Base-by-base conservation (phyloP, 139 green algal species). In the Spirogloea muscicola region DNA sequence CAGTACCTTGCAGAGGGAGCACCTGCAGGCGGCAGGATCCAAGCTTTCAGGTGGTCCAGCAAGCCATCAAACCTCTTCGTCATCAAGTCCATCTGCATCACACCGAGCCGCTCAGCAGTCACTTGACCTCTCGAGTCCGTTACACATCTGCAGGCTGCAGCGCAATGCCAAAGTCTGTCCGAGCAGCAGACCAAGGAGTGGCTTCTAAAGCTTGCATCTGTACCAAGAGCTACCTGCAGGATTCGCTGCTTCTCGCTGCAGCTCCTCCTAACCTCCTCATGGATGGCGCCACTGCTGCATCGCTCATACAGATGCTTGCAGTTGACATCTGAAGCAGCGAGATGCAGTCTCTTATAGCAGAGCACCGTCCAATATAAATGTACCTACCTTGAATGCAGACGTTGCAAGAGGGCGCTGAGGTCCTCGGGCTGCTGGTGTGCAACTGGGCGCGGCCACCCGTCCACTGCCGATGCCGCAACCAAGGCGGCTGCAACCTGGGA, bases 341-440 rank as follows among this genome's bases (percentile, higher is more conserved):
- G n/a, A n/a, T n/a, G n/a, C n/a, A n/a, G n/a, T n/a, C n/a, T n/a
- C n/a, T n/a, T n/a, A n/a, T n/a, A n/a, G n/a, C n/a, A n/a, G n/a
- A n/a, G n/a, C n/a, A n/a, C n/a, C n/a, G n/a, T n/a, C n/a, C n/a
- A n/a, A n/a, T n/a, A n/a, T n/a, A n/a, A n/a, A n/a, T n/a, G n/a
- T n/a, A n/a, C n/a, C n/a, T n/a, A 72, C 63, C 63, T 72, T 62
- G 36, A 31, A 33, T 78, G 61, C 69, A 78, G 69, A n/a, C 13
- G 36, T 10, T 64, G 61, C 36, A 78, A 78, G 4, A 78, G 6
- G 9, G 33, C 60, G 10, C 3, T 4, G 10, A 78, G 13, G 27
- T 77, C n/a, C 4, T 38, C 31, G 7, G 69, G 69, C 48, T 78
- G 69, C 58, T 78, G 69, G 3, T 77, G 60, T 16, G 13, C 7